Evolutionary conservation across 2,329 filamentous ascomycete species (phyloP), one percentile per base, ranked within the genome.

Genomic region (Colletotrichum destructivum): DNA sequence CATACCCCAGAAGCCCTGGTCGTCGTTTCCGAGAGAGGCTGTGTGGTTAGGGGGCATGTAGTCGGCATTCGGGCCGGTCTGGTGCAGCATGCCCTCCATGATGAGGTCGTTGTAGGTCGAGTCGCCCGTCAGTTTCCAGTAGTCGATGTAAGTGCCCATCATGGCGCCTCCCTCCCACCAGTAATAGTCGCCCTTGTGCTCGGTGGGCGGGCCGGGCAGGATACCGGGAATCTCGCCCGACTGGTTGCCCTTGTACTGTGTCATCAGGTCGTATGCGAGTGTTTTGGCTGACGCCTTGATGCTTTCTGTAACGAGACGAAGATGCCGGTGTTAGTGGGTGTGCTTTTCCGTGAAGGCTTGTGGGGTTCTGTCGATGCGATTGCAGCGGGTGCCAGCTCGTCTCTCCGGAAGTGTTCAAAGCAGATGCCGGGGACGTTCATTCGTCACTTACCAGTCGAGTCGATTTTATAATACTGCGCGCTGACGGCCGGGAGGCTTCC

Each of bases 151-250:
- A 1, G 90, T 88, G 73, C 91, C 89, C 86, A 92, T 92, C 82
- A 94, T 85, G 16, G 90, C 89, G 63, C 90, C 89, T 6, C 89
- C 90, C 78, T 94, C 90, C 92, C 92, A 94, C 92, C 92, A 94
- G 84, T 93, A 93, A 79, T 92, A 92, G 73, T 88, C 84, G 74
- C 88, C 88, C 74, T 81, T 74, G 77, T 78, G 74, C 42, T 78
- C 77, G 1, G 79, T 78, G 74, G 88, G 88, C 65, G 88, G 88
- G 0, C 88, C 88, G 1, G 88, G 88, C 13, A 90, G 79, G 75
- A 89, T 89, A 44, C 88, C 88, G 9, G 88, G 88, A 18, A 85
- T 87, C 77, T 84, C 81, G 65, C 88, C 88, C 1, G 85, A 81
- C 69, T 83, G 75, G 74, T 88, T 87, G 69, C 87, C 87, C 47